phyloP scores from a whole-genome alignment of 352 stramenopile genomes.

The Phytopythium delawarense region DNA sequence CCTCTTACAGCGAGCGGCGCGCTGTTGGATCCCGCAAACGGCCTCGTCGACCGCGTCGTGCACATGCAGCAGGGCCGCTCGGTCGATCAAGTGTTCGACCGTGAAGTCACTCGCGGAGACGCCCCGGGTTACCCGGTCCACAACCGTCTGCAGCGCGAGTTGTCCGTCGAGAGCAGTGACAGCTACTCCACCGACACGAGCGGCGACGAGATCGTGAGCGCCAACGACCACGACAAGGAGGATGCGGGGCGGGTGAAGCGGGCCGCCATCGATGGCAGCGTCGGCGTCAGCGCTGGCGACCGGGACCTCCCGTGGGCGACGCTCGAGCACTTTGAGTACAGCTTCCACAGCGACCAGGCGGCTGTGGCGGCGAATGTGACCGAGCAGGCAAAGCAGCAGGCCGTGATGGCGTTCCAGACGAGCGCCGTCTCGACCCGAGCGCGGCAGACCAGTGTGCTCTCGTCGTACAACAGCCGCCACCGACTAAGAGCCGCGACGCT shows the following conservation, averaged over 20 bases:
- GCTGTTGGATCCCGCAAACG: neutral
- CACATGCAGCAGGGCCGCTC: neutral
- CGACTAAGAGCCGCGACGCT: conserved; percentile 1
- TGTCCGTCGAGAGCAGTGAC: neutral
- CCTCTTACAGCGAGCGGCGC: neutral
- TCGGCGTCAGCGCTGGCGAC: neutral
- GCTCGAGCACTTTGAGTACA: conserved; percentile 8
- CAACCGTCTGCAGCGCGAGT: neutral
- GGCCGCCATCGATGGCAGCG: conserved; percentile 2
- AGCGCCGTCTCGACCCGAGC: neutral
- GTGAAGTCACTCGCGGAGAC: neutral
- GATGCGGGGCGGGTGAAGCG: neutral
- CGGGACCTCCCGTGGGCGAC: conserved; percentile 2
- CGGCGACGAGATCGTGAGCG: conserved; percentile 7
- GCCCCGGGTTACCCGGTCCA: neutral
- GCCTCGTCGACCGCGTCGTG: conserved; percentile 6
- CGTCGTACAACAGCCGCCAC: conserved; percentile 8
- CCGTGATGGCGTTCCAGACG: neutral
- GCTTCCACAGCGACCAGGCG: conserved; percentile 6
- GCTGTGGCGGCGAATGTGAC: too few species aligned
- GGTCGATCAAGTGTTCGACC: neutral
- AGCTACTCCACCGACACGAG: conserved; percentile 1
- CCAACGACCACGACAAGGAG: conserved; percentile 7
- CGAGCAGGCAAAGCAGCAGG: neutral
- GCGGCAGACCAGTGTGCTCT: conserved; percentile 1